Percentiles rank a stretch among this genome's conserved stretches.
Evolutionary conservation across 2,329 filamentous ascomycete species (phyloP).

Genomic region (Achaetomium macrosporum): DNA sequence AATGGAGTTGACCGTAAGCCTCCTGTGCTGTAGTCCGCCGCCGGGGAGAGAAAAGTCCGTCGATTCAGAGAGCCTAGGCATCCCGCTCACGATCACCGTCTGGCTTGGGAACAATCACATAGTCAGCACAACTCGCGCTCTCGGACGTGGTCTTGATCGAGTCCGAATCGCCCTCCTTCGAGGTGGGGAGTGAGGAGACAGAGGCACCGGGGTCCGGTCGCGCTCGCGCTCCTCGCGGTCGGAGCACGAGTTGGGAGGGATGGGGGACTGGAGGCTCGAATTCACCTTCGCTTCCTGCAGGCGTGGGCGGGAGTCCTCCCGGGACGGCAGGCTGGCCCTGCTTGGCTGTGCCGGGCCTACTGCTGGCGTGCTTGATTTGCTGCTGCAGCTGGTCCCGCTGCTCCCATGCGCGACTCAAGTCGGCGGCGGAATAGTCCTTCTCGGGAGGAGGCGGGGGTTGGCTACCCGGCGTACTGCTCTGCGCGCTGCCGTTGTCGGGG

Average conservation of each 20-base stretch:
- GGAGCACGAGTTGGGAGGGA: constrained; percentile 10
- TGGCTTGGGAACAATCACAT: constrained; percentile 35
- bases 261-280: constrained; percentile 37
- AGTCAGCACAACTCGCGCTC: constrained; percentile 38
- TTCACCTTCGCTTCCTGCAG: constrained; percentile 59
- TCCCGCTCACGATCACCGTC: constrained; percentile 39
- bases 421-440: constrained; percentile 26
- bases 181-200: neutral
- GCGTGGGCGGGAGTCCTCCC: constrained; percentile 55
- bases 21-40: neutral
- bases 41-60: neutral
- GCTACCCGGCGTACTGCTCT: constrained; percentile 20
- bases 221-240: constrained; percentile 3
- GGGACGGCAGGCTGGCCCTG: constrained; percentile 46
- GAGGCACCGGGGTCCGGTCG: neutral
- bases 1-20: neutral
- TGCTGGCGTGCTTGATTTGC: constrained; percentile 36
- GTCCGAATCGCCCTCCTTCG: constrained; percentile 14
- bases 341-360: constrained; percentile 50
- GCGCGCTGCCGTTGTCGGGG: neutral
- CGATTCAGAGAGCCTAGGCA: constrained; percentile 23
- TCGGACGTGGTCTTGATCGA: constrained; percentile 26
- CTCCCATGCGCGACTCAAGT: constrained; percentile 20
- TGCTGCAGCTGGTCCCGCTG: constrained; percentile 13
- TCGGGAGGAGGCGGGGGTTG: constrained; percentile 23